Conservation (phyloP, 768 basidiomycete genomes). For the Lentinula boryana region DNA sequence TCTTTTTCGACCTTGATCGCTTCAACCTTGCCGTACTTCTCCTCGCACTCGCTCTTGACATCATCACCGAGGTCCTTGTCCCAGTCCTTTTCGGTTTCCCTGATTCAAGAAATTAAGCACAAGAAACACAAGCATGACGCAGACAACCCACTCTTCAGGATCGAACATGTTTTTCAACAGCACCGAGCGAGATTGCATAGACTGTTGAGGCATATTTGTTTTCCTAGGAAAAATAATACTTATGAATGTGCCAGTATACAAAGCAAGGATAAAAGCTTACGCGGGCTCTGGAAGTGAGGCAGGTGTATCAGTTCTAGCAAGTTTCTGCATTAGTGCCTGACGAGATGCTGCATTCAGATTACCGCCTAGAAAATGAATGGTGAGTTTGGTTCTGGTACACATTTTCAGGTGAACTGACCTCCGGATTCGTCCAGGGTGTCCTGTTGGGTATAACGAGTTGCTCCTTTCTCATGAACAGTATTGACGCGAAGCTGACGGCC, state of each 20-base stretch:
- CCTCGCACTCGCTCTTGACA: conserved; percentile 90
- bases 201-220: conserved; percentile 67
- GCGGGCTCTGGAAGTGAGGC: conserved; percentile 50
- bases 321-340: conserved; percentile 99
- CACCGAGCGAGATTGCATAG: conserved; percentile 86
- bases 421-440: conserved; percentile 87
- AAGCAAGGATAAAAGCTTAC: conserved; percentile 33
- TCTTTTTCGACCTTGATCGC: conserved; percentile 93
- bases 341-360: conserved; percentile 97
- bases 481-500: conserved; percentile 89
- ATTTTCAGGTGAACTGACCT: conserved; percentile 39
- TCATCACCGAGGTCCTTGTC: conserved; percentile 94
- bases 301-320: conserved; percentile 86
- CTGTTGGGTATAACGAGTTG: conserved; percentile 64
- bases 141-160: conserved; percentile 81
- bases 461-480: conserved; percentile 89
- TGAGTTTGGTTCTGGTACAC: conserved; percentile 6
- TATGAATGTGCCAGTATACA: conserved; percentile 10
- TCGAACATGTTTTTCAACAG: conserved; percentile 94
- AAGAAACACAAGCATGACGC: neutral
- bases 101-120: conserved; percentile 20
- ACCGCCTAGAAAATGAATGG: conserved; percentile 56
- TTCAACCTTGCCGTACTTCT: conserved; percentile 82
- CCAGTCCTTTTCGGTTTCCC: conserved; percentile 96
- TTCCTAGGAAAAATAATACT: conserved; percentile 30